Base-by-base conservation (phyloP, 1,139 yeast species). In the Geotrichum reessii region DNA sequence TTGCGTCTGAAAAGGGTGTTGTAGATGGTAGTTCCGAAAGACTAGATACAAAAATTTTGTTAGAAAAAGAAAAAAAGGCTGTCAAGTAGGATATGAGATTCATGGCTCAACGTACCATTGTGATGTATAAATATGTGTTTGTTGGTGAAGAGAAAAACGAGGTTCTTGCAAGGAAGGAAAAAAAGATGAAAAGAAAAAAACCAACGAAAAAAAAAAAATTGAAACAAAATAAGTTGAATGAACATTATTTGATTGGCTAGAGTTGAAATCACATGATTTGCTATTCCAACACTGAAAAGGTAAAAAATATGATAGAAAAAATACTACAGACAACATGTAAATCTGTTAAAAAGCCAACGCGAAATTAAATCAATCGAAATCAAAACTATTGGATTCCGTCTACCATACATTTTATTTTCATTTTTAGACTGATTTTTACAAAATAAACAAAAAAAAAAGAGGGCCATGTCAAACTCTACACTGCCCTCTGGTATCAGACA, bases 1-100 rank as follows among this genome's bases (percentile, higher is more conserved):
- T 93, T 93, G 81, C 98, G 90, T 83, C 89, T 89, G 82, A 89
- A 86, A 65, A 93, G 74, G 62, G 84, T 79, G 81, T 83, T 84
- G 81, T 82, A 84, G 64, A 85, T 68, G 55, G 82, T 73, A 53
- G 86, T 71, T 72, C 80, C 76, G 67, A 81, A 73, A 63, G 83
- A 71, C 77, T 72, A 47, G 8, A 33, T 7, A 28, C 24, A 25
- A 7, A 25, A 25, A 11, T 21, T 53, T 53, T 42, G 56, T 22
- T 28, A 31, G 11, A 11, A 40, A 14, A 31, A 40, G n/a, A 42
- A 37, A 17, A 27, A 25, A n/a, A 24, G 12, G 25, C 7, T 19
- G 14, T 5, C 28, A 8, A 46, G 14, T 17, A 22, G 21, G 14
- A 17, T 19, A 27, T 12, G 21, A 17, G 12, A 14, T 22, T n/a